Conservation (phyloP, 2,329 filamentous ascomycete species). For the Scleromitrula shiraiana region DNA sequence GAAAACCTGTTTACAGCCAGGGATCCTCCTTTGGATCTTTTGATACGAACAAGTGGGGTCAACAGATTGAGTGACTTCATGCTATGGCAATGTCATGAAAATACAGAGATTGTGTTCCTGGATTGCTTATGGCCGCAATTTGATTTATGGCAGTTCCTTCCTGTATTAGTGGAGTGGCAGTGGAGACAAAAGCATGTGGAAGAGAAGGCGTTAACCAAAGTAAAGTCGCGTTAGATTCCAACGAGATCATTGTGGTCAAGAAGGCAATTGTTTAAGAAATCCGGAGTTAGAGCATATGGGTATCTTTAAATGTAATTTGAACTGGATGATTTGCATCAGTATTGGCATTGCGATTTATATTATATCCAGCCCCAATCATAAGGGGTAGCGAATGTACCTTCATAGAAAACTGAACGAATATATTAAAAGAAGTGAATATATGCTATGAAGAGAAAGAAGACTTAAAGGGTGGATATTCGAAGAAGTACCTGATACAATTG, state of each 20-base stretch:
- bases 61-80: conserved; percentile 93
- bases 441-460: no score
- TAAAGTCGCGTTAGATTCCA: conserved; percentile 16
- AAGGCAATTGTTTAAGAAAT: background rate
- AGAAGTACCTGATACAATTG: no score
- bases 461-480: no score
- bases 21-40: conserved; percentile 80
- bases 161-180: conserved; percentile 87
- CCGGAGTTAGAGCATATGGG: background rate
- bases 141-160: conserved; percentile 85
- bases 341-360: no score
- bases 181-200: conserved; percentile 41
- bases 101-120: conserved; percentile 87
- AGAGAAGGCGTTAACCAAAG: conserved; percentile 20
- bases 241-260: background rate
- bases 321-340: no score
- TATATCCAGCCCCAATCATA: no score
- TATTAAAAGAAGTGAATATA: no score
- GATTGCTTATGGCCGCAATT: conserved; percentile 95
- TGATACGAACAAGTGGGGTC: conserved; percentile 88
- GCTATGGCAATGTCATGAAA: conserved; percentile 95
- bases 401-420: no score
- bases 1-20: conserved; percentile 82
- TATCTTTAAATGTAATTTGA: conserved; percentile 1
- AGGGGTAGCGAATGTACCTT: no score